Percentiles rank a stretch among this genome's conserved stretches.
Evolutionary conservation across 108 stramenopile genomes (phyloP).

Genomic region (Nitzschia sp.): DNA sequence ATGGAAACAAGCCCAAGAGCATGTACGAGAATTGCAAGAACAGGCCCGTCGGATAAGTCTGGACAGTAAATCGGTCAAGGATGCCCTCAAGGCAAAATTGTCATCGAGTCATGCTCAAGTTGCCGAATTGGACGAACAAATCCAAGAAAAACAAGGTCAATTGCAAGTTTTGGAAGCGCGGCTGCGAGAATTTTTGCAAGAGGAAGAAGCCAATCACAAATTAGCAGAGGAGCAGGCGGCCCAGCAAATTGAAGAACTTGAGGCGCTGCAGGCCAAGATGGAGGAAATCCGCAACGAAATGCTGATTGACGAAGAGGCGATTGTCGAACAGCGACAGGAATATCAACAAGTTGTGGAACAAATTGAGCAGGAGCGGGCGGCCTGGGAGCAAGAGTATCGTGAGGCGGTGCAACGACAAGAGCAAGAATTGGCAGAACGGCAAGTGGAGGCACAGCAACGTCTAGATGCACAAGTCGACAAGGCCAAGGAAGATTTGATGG

Average conservation of each 20-base stretch:
- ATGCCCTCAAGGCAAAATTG: constrained; percentile 35
- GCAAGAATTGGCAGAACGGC: constrained; percentile 23
- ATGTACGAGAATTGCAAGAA: constrained; percentile 24
- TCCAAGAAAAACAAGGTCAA: constrained; percentile 15
- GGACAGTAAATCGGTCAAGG: constrained; percentile 39
- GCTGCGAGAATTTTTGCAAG: not conserved
- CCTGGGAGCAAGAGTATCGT: constrained; percentile 21
- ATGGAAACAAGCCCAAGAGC: constrained; percentile 22
- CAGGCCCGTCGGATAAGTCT: constrained; percentile 13
- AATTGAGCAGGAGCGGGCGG: constrained; percentile 16
- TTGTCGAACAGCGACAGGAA: constrained; percentile 39
- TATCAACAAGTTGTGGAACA: constrained; percentile 16
- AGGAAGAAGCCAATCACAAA: constrained; percentile 14
- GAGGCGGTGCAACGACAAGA: constrained; percentile 18
- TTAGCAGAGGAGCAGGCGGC: constrained; percentile 13
- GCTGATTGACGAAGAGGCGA: constrained; percentile 43
- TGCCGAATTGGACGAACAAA: constrained; percentile 19
- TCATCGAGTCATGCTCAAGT: constrained; percentile 28
- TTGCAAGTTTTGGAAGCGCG: constrained; percentile 1
- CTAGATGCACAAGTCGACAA: constrained; percentile 30
- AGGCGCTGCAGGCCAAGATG: constrained; percentile 30
- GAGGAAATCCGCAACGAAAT: constrained; percentile 36
- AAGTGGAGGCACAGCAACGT: constrained; percentile 30
- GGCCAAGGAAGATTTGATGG: constrained; percentile 33
- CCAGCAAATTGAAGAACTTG: constrained; percentile 17